Base-by-base conservation (phyloP, 345 rosid genomes). In the Alliaria petiolata region DNA sequence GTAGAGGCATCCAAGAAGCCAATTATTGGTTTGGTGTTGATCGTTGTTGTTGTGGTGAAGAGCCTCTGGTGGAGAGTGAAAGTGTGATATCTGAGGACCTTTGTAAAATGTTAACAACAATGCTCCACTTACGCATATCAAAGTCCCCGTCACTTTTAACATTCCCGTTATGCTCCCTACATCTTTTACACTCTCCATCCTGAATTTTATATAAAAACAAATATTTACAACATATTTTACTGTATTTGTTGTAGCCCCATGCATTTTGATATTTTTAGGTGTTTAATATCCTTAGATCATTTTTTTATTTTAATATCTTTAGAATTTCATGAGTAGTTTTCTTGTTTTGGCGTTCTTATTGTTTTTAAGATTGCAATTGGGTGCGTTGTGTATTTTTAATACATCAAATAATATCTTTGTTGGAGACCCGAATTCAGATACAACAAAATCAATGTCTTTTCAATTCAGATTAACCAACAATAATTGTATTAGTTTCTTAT, bases 61-160 rank as follows among this genome's bases (percentile, higher is more conserved):
- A 74, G 28, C 15, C 51, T 38, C 25, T 35, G 54, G 38, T 11
- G 55, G 78, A 28, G 73, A 35, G 57, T 52, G 56, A 52, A 53
- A 19, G 46, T 54, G 56, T 50, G 81, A 34, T 54, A 85, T 74
- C 42, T 85, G 79, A 28, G 74, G 73, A 20, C 92, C 92, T 73
- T 57, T 79, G 77, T 85, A 84, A 9, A 87, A 83, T 25, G 84
- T 81, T 76, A 87, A 52, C 16, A 79, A 53, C 81, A 85, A 33
- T 10, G 81, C 93, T 26, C 90, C 90, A 19, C 85, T 65, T 25
- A 85, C 70, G 53, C 87, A 85, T 58, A 84, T 72, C 15, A 82
- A 6, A 12, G 93, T 79, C 9, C 90, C 93, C 3, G 77, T 0
- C 60, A 85, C 47, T 44, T 85, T 87, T n/a, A 85, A 70, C 51